These are phyloP conservation scores for Rhodosporidiobolus odoratus DNA, from an alignment of 768 basidiomycete genomes.

Conservation along the genomic window DNA sequence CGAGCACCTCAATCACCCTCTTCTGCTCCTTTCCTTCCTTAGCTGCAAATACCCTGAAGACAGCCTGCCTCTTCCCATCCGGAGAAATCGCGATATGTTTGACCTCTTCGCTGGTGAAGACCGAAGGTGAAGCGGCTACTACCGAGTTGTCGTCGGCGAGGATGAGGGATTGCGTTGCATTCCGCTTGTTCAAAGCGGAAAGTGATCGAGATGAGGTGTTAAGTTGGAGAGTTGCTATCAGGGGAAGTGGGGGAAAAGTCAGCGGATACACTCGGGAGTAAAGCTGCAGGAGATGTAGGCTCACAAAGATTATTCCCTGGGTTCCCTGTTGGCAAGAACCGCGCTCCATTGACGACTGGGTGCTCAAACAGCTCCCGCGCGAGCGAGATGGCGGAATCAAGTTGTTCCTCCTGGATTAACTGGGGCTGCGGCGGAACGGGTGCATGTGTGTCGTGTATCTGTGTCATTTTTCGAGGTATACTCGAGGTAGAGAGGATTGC, in stretches of 20 bases:
- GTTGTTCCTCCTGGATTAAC: background rate
- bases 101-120: constrained; percentile 9
- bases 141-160: background rate
- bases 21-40: constrained; percentile 40
- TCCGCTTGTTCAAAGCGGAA: constrained; percentile 15
- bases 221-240: constrained; percentile 5
- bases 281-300: background rate
- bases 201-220: constrained; percentile 22
- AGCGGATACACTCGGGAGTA: background rate
- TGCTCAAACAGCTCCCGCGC: constrained; percentile 7
- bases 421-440: background rate
- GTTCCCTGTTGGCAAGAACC: background rate
- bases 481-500: too few relatives aligned
- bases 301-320: background rate
- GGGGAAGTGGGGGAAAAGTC: background rate
- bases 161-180: background rate
- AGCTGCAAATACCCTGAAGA: constrained; percentile 50
- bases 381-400: background rate
- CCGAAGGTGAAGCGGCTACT: background rate
- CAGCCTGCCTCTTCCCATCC: constrained; percentile 50
- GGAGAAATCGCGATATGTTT: constrained; percentile 50
- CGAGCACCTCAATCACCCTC: constrained; percentile 62
- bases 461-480: too few relatives aligned
- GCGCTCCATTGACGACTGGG: background rate
- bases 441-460: background rate